Base-by-base conservation (phyloP, 176 grass and related monocot genomes). In the Zea mays region DNA sequence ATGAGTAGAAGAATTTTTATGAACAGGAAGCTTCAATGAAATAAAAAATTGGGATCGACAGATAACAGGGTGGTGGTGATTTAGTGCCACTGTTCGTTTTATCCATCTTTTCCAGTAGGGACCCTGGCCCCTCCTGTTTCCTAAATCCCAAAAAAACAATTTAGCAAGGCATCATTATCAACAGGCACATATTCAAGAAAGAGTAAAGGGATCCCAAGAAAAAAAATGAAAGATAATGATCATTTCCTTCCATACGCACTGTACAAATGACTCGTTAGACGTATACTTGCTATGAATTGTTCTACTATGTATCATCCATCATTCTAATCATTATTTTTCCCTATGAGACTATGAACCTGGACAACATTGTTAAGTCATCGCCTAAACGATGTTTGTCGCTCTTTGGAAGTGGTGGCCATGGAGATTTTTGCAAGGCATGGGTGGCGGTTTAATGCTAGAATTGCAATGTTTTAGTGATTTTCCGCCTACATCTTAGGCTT, bases 21-120 rank as follows among this genome's bases (percentile, higher is more conserved):
- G 56, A 77, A 70, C 9, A 64, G 47, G 17, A 81, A 81, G 55
- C 55, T 43, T 43, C 52, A 45, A 58, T 67, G 73, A 63, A 74
- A 36, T 17, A 51, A 16, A 14, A 80, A 51, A 1, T 48, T 9
- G 4, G 57, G 54, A 17, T 66, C 33, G 52, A 19, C 8, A 44
- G 48, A 66, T 54, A 57, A n/a, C 2, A 12, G 7, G 74, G 27
- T 27, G 27, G 27, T 27, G 27, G 27, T 27, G 1, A 27, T 27
- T 27, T 27, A 27, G 27, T 27, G 54, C 54, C 54, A 20, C 48
- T 57, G 54, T 9, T 57, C 1, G 7, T 57, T 56, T 57, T 20
- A 20, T 57, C 9, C 0, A 57, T 57, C 20, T 3, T 57, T 57
- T 20, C n/a, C 54, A 20, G n/a, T 9, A 57, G n/a, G n/a, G 52